phyloP scores from a whole-genome alignment of 1,139 yeast genomes.

The Geotrichum phurueaensis region DNA sequence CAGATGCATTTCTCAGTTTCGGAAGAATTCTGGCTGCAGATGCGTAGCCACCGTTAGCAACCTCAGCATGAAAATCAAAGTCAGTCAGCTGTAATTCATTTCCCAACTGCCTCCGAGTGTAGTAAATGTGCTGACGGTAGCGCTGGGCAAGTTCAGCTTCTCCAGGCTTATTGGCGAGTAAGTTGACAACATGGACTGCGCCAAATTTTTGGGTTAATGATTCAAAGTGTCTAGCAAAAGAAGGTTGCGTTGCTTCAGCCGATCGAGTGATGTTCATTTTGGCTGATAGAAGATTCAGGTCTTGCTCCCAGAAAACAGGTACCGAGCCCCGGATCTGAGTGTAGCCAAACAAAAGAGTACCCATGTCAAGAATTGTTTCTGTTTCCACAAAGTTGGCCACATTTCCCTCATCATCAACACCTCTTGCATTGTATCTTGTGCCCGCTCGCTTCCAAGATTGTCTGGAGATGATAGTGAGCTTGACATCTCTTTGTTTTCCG shows the following conservation, averaged over 20 bases:
- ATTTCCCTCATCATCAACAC: constrained; percentile 90
- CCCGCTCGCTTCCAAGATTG: constrained; percentile 97
- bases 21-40: constrained; percentile 73
- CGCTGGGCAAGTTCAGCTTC: constrained; percentile 70
- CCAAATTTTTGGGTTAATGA: constrained; percentile 70
- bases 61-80: constrained; percentile 92
- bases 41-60: constrained; percentile 79
- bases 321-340: constrained; percentile 90
- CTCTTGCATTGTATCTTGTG: constrained; percentile 87
- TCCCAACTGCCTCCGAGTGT: constrained; percentile 43
- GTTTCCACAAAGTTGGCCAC: constrained; percentile 97
- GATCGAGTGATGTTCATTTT: constrained; percentile 86
- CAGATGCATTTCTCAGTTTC: constrained; percentile 55
- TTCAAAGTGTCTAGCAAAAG: constrained; percentile 76
- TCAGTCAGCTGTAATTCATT: constrained; percentile 49
- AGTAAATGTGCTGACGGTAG: constrained; percentile 50
- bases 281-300: constrained; percentile 65
- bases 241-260: constrained; percentile 85
- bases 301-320: constrained; percentile 98
- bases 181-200: constrained; percentile 75
- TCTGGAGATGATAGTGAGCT: constrained; percentile 73
- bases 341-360: constrained; percentile 60
- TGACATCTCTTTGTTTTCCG: constrained; percentile 38
- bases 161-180: constrained; percentile 70
- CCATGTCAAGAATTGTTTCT: constrained; percentile 63